Percentiles rank a stretch among this genome's conserved stretches.
Conservation (phyloP, 257 asterid species). For the Henckelia pumila region DNA sequence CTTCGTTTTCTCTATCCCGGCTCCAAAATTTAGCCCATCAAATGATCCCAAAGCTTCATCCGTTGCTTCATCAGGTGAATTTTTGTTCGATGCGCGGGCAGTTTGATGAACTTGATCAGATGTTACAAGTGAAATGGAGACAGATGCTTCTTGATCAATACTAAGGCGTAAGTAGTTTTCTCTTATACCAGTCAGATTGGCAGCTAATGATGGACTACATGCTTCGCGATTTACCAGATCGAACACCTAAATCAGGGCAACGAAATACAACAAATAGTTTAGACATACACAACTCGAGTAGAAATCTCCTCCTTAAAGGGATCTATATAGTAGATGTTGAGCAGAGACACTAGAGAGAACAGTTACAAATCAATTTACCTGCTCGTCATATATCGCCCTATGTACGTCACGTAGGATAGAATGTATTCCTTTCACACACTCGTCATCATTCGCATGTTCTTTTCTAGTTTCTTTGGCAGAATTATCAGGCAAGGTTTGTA, state of each 20-base stretch:
- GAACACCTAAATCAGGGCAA: slow-evolving; percentile 57
- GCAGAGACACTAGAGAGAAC: background rate
- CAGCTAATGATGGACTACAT: slow-evolving; percentile 60
- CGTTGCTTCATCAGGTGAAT: slow-evolving; percentile 34
- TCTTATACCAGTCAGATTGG: slow-evolving; percentile 74
- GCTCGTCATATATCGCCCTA: slow-evolving; percentile 86
- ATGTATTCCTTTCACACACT: slow-evolving; percentile 66
- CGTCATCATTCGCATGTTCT: slow-evolving; percentile 59
- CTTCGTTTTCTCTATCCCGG: slow-evolving; percentile 37
- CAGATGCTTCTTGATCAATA: slow-evolving; percentile 77
- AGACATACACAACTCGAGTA: background rate
- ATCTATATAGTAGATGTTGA: slow-evolving; percentile 5
- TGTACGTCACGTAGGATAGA: slow-evolving; percentile 68
- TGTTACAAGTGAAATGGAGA: slow-evolving; percentile 71
- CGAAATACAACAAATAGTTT: slow-evolving; percentile 15
- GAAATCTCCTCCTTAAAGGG: slow-evolving; percentile 1
- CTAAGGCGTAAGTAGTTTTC: slow-evolving; percentile 72
- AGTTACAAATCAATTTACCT: slow-evolving; percentile 37
- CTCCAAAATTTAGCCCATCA: slow-evolving; percentile 40
- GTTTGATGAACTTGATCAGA: slow-evolving; percentile 49
- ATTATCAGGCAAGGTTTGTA: slow-evolving; percentile 28
- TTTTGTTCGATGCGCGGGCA: slow-evolving; percentile 29
- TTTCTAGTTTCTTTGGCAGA: slow-evolving; percentile 40
- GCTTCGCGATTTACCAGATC: slow-evolving; percentile 94
- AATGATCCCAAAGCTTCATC: slow-evolving; percentile 34